Conservation (phyloP, 225 moss, liverwort and hornwort genomes). For the Physcomitrellopsis africana region DNA sequence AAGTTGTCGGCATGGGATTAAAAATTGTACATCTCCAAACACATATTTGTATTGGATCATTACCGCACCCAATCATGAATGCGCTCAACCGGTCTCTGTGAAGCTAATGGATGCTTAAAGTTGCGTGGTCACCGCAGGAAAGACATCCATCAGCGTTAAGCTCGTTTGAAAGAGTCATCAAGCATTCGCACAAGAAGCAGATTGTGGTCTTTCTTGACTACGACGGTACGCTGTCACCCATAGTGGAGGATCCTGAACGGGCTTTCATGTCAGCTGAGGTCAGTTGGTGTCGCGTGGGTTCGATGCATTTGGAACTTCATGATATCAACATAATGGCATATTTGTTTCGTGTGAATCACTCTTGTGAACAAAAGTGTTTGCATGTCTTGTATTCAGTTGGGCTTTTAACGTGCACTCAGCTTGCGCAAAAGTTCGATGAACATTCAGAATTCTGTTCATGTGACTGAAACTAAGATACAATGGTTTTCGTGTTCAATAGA, state of each 20-base stretch:
- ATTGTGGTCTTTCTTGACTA: slow-evolving; percentile 92
- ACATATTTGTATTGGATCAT: neutral
- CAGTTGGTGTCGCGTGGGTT: neutral
- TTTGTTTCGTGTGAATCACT: too few species aligned
- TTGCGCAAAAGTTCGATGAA: neutral
- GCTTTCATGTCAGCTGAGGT: slow-evolving; percentile 95
- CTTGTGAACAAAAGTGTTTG: too few species aligned
- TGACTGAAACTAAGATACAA: neutral
- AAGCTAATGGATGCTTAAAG: slow-evolving; percentile 14
- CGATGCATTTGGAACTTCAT: too few species aligned
- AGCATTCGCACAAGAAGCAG: slow-evolving; percentile 66
- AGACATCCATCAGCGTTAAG: slow-evolving; percentile 84
- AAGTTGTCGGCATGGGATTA: slow-evolving; percentile 11
- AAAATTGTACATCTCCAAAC: slow-evolving; percentile 4
- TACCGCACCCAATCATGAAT: slow-evolving; percentile 16
- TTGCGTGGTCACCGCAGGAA: slow-evolving; percentile 54
- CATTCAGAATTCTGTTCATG: neutral
- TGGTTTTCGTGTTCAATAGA: slow-evolving; percentile 48
- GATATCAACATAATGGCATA: too few species aligned
- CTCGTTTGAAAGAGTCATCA: slow-evolving; percentile 66
- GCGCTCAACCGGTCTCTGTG: slow-evolving; percentile 1
- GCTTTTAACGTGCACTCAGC: neutral
- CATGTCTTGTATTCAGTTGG: too few species aligned
- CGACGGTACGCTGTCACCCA: slow-evolving; percentile 95
- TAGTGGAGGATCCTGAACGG: slow-evolving; percentile 93